phyloP scores from a whole-genome alignment of 805 yeast genomes.

The Candida suzukii region DNA sequence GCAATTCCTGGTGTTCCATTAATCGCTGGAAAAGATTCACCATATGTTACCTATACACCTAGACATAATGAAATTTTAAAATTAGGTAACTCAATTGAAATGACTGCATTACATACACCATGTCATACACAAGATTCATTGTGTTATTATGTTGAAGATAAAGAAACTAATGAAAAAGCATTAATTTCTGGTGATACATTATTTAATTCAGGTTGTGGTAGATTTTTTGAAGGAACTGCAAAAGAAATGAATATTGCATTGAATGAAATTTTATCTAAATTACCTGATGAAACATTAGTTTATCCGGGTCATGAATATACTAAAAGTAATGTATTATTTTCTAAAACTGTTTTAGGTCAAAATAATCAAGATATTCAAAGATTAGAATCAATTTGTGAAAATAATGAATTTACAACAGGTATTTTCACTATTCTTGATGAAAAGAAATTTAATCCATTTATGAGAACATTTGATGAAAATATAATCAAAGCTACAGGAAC shows the following conservation, averaged over 20 bases:
- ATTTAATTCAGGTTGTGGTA: slow-evolving; percentile 91
- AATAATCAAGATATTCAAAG: slow-evolving; percentile 42
- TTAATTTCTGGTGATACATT: slow-evolving; percentile 96
- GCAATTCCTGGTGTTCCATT: slow-evolving; percentile 47
- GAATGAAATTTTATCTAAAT: slow-evolving; percentile 44
- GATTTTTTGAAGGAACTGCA: slow-evolving; percentile 91
- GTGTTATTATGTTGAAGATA: slow-evolving; percentile 72
- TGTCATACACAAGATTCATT: slow-evolving; percentile 97
- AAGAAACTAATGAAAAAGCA: slow-evolving; percentile 51
- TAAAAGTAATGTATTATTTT: slow-evolving; percentile 69
- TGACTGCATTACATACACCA: slow-evolving; percentile 88
- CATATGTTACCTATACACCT: slow-evolving; percentile 67
- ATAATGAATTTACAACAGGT: slow-evolving; percentile 78
- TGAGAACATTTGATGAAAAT: slow-evolving; percentile 63
- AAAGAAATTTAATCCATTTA: slow-evolving; percentile 77
- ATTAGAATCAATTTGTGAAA: slow-evolving; percentile 42
- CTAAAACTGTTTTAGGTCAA: slow-evolving; percentile 50
- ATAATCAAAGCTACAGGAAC: slow-evolving; percentile 55
- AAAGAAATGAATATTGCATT: slow-evolving; percentile 72
- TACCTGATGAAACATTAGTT: slow-evolving; percentile 67
- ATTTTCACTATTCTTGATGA: slow-evolving; percentile 81
- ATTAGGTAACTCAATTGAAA: slow-evolving; percentile 58
- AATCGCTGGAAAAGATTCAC: slow-evolving; percentile 84
- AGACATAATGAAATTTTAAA: slow-evolving; percentile 51
- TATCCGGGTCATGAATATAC: slow-evolving; percentile 98